A percentile compares a stretch with the other conserved stretches of the same genome.
Conservation (phyloP, 352 stramenopile genomes). For the Peronospora tabacina region DNA sequence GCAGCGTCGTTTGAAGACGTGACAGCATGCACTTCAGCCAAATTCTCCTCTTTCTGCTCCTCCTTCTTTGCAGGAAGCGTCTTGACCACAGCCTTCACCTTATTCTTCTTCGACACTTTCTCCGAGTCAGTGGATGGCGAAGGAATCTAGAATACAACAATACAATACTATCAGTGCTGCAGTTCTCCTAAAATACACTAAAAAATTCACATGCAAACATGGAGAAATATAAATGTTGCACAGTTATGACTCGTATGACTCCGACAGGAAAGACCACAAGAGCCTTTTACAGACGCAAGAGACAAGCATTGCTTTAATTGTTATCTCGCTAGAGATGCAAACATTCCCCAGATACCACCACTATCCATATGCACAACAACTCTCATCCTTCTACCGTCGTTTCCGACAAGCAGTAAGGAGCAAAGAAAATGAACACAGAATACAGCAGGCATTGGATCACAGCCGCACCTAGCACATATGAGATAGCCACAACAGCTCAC, state of each 20-base stretch:
- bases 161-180: constrained; percentile 6
- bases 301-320: constrained; percentile 23
- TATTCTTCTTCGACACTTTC: constrained; percentile 31
- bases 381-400: constrained; percentile 20
- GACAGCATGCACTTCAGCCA: constrained; percentile 6
- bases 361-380: constrained; percentile 2
- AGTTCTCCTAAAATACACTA: neutral
- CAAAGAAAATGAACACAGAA: constrained; percentile 10
- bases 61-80: constrained; percentile 25
- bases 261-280: constrained; percentile 65
- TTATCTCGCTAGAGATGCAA: constrained; percentile 24
- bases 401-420: constrained; percentile 29
- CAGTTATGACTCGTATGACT: constrained; percentile 92
- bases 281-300: constrained; percentile 59
- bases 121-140: constrained; percentile 37
- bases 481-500: constrained; percentile 30
- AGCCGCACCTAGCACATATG: constrained; percentile 19
- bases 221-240: constrained; percentile 63
- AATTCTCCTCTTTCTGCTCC: constrained; percentile 27
- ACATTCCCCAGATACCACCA: constrained; percentile 17
- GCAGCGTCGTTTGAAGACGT: constrained; percentile 6
- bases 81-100: constrained; percentile 21
- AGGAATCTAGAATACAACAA: constrained; percentile 11
- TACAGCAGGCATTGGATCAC: constrained; percentile 19
- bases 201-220: constrained; percentile 16